Evolutionary conservation across 2,329 filamentous ascomycete genomes (phyloP).

Genomic region (Clonostachys rhizophaga): DNA sequence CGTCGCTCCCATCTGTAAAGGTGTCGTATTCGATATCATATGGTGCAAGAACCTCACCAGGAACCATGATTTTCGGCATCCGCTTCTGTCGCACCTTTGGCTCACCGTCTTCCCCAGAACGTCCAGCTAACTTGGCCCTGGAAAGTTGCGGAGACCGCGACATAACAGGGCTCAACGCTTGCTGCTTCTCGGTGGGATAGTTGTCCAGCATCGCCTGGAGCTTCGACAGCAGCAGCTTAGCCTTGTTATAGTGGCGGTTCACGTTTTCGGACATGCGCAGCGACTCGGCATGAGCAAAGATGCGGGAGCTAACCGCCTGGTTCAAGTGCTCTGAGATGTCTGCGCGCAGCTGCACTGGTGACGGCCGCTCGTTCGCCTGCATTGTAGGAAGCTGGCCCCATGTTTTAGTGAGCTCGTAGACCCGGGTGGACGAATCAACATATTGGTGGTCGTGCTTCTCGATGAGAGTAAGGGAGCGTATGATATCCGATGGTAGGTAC

Average conservation of each 20-base stretch:
- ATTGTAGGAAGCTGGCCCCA: slow-evolving; percentile 53
- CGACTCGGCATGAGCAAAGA: slow-evolving; percentile 58
- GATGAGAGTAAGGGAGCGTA: slow-evolving; percentile 61
- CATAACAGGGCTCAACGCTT: slow-evolving; percentile 42
- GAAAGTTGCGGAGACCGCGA: slow-evolving; percentile 49
- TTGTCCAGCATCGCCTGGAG: slow-evolving; percentile 56
- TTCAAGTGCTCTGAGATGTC: slow-evolving; percentile 55
- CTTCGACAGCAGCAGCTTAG: slow-evolving; percentile 53
- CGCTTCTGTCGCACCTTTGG: slow-evolving; percentile 26
- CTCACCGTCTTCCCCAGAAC: slow-evolving; percentile 34
- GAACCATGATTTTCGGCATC: slow-evolving; percentile 57
- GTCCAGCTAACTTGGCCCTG: slow-evolving; percentile 41
- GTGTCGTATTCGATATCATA: slow-evolving; percentile 61
- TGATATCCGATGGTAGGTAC: slow-evolving; percentile 63
- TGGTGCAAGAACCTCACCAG: slow-evolving; percentile 61
- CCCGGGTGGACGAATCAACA: slow-evolving; percentile 44
- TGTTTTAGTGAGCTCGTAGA: slow-evolving; percentile 50
- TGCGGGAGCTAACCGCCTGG: slow-evolving; percentile 49
- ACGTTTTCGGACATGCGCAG: slow-evolving; percentile 60
- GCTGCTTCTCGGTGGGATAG: slow-evolving; percentile 44
- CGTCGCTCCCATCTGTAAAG: slow-evolving; percentile 47
- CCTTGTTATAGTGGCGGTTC: slow-evolving; percentile 55
- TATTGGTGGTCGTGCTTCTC: slow-evolving; percentile 59
- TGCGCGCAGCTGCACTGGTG: slow-evolving; percentile 47
- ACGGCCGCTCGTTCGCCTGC: slow-evolving; percentile 38